Conservation (phyloP, 495 filamentous ascomycete genomes). For the Aspergillus olivimuriae region DNA sequence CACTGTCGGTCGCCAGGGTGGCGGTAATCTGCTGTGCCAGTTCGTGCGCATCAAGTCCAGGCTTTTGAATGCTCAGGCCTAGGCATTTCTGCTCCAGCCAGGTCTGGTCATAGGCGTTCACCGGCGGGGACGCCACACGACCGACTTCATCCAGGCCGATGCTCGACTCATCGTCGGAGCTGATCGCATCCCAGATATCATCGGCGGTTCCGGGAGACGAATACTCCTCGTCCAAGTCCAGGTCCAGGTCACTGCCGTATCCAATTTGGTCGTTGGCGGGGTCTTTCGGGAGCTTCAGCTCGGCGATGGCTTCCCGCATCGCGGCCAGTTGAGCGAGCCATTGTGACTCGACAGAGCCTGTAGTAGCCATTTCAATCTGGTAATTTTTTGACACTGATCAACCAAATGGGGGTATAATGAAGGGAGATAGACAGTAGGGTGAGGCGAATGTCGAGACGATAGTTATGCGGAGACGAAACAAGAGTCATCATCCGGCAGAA, state of each 20-base stretch:
- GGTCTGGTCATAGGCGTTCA: constrained; percentile 26
- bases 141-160: constrained; percentile 37
- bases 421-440: not conserved
- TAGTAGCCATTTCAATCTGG: constrained; percentile 21
- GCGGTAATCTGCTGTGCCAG: constrained; percentile 67
- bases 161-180: constrained; percentile 58
- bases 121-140: constrained; percentile 15
- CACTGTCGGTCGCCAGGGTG: constrained; percentile 55
- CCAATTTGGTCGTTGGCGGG: constrained; percentile 30
- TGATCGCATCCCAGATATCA: constrained; percentile 88
- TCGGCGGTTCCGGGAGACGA: constrained; percentile 58
- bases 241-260: constrained; percentile 52
- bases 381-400: not conserved
- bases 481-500: no score
- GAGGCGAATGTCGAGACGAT: not conserved
- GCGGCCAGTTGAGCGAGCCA: constrained; percentile 66
- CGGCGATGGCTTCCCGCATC: constrained; percentile 68
- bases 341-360: constrained; percentile 45
- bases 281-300: constrained; percentile 52
- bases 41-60: constrained; percentile 54
- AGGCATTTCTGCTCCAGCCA: constrained; percentile 67
- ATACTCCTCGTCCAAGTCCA: constrained; percentile 57
- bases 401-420: not conserved
- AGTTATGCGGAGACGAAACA: not conserved
- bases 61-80: constrained; percentile 49